Conservation (phyloP, 371 early-diverging fungal species). For the Coemansia sp. region DNA sequence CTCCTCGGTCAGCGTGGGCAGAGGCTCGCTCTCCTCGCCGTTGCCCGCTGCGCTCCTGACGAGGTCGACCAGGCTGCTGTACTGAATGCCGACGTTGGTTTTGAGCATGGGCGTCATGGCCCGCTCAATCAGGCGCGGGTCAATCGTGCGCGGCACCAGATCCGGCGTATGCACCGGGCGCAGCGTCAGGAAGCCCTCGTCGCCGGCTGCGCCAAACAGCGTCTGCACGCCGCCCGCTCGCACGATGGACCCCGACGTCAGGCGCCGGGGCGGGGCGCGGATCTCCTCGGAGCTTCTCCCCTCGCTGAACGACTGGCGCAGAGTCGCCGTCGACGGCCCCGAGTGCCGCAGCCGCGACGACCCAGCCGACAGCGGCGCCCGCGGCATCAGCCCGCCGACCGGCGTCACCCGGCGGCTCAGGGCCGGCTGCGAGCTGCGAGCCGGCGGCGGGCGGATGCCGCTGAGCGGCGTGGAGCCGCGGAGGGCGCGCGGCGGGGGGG, state of each 20-base stretch:
- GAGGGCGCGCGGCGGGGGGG: no score
- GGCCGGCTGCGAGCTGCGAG: constrained; percentile 12
- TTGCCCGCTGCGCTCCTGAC: no score
- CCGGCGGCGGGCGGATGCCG: neutral
- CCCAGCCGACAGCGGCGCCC: no score
- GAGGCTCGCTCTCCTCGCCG: constrained; percentile 4
- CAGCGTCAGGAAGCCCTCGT: constrained; percentile 43
- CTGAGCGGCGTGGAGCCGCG: no score
- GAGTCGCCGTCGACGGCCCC: constrained; percentile 7
- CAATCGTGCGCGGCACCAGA: constrained; percentile 43
- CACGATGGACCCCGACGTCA: no score
- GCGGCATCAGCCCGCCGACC: neutral
- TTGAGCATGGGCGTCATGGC: constrained; percentile 53
- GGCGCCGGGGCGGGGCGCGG: neutral
- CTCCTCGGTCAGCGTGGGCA: neutral
- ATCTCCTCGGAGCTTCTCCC: constrained; percentile 15
- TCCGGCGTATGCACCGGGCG: constrained; percentile 50
- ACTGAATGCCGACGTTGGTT: constrained; percentile 11
- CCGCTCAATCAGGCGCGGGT: constrained; percentile 45
- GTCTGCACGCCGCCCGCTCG: no score
- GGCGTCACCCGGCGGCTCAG: neutral
- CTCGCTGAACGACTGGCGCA: constrained; percentile 3
- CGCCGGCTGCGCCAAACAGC: no score
- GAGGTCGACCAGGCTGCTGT: neutral
- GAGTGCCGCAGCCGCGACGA: constrained; percentile 7